Evolutionary conservation across 805 yeast species (phyloP), one percentile per base, ranked within the genome.

Genomic region (Starmerella apis): DNA sequence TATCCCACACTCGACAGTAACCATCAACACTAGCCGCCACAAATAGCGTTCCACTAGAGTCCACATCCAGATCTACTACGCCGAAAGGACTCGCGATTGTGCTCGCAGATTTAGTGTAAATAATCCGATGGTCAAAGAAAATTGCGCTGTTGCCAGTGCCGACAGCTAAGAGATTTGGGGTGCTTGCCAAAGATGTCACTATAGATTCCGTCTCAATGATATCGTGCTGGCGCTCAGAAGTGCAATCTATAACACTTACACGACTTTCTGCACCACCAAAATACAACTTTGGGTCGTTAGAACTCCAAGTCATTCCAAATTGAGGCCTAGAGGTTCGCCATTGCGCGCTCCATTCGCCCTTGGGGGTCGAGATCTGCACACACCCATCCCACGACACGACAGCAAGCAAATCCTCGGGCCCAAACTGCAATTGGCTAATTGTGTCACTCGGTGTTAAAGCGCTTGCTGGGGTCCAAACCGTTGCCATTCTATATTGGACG

Each of bases 321-420:
- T 48, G 43, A 4, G 55, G 52, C 37, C 52, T 22, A 13, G 52
- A 39, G 36, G 38, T 23, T 20, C 20, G 36, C 47, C 36, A 19
- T n/a, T 18, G n/a, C 11, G 22, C 24, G 23, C 33, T 24, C 25
- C 16, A 20, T 14, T 19, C 41, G 27, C 16, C 28, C 23, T 2
- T 4, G 30, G 22, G 35, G 32, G 7, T 18, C 19, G 41, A 41
- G 6, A 54, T 19, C 14, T 14, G 22, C 22, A 51, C 25, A 11
- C 38, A 10, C 13, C 57, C 50, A 27, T 50, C 55, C 57, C 57
- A 54, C 7, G 53, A 35, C 1, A 43, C 24, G 18, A 49, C 46
- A 4, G 57, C 54, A 7, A 48, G 39, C 11, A 48, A 23, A n/a
- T 47, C 42, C 5, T 22, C 23, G 13, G 46, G 46, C 4, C 46